phyloP scores from a whole-genome alignment of 306 rosid genomes.

The Boehmeria nivea region DNA sequence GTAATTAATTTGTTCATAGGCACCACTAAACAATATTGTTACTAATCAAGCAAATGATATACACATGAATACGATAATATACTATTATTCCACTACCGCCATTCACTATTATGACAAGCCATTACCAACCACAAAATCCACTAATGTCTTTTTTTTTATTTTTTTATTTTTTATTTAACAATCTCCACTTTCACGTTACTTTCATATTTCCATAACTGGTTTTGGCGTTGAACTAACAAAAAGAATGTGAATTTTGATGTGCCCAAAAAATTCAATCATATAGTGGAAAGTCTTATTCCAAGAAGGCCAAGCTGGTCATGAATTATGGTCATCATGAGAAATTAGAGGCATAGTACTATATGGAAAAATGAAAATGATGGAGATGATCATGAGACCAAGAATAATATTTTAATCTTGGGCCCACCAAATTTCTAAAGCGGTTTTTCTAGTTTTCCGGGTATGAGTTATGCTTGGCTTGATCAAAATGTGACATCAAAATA shows the following conservation, averaged over 20 bases:
- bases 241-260: not conserved
- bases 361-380: not conserved
- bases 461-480: too few species aligned
- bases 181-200: too few species aligned
- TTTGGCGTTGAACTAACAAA: not conserved
- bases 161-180: too few species aligned
- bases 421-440: not conserved
- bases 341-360: not conserved
- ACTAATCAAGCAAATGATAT: too few species aligned
- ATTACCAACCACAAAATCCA: conserved; percentile 12
- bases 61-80: too few species aligned
- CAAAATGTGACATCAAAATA: too few species aligned
- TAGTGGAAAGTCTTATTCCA: not conserved
- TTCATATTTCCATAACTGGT: conserved; percentile 11
- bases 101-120: too few species aligned
- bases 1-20: too few species aligned
- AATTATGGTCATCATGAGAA: conserved; percentile 1
- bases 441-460: too few species aligned
- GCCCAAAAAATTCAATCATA: conserved; percentile 3
- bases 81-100: too few species aligned
- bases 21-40: too few species aligned
- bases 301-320: not conserved
- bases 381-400: not conserved
- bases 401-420: not conserved
- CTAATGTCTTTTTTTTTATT: not conserved